Evolutionary conservation across 805 yeast genomes (phyloP).

Genomic region (Yamadazyma tumulicola): DNA sequence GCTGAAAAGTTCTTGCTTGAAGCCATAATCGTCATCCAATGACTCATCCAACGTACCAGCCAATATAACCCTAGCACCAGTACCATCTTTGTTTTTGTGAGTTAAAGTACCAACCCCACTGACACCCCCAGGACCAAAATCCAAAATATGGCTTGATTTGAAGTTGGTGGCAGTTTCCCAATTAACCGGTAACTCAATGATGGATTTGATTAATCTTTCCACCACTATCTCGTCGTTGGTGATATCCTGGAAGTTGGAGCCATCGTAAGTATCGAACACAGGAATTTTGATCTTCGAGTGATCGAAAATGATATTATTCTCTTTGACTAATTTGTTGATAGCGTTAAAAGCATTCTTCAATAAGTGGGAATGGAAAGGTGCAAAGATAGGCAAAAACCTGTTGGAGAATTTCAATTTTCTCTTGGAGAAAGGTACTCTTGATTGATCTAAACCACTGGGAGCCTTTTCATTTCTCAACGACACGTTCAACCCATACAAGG

Average conservation of each 20-base stretch:
- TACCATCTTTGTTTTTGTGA: conserved; percentile 97
- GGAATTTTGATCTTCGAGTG: conserved; percentile 67
- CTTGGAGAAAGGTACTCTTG: conserved; percentile 89
- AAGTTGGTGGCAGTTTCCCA: conserved; percentile 92
- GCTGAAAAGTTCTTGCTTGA: conserved; percentile 92
- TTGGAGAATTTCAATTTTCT: conserved; percentile 91
- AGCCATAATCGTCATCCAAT: conserved; percentile 81
- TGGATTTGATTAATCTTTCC: conserved; percentile 72
- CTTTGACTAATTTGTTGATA: conserved; percentile 61
- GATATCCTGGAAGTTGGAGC: conserved; percentile 65
- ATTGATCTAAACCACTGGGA: conserved; percentile 89
- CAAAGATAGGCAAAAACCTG: conserved; percentile 90
- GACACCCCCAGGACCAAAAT: conserved; percentile 98
- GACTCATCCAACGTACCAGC: conserved; percentile 84
- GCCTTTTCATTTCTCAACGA: conserved; percentile 93
- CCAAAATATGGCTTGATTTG: conserved; percentile 82
- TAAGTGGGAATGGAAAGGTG: conserved; percentile 95
- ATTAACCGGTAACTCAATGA: conserved; percentile 84
- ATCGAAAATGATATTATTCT: conserved; percentile 54
- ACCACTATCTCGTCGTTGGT: conserved; percentile 48
- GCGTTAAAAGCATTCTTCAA: conserved; percentile 66
- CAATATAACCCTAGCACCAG: conserved; percentile 90
- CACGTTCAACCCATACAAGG: conserved; percentile 91
- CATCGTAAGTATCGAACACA: conserved; percentile 86
- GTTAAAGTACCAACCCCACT: conserved; percentile 96